These are phyloP conservation scores for Chrysanthemum lavandulifolium DNA, from an alignment of 129 eudicot species.

Conservation along the genomic window DNA sequence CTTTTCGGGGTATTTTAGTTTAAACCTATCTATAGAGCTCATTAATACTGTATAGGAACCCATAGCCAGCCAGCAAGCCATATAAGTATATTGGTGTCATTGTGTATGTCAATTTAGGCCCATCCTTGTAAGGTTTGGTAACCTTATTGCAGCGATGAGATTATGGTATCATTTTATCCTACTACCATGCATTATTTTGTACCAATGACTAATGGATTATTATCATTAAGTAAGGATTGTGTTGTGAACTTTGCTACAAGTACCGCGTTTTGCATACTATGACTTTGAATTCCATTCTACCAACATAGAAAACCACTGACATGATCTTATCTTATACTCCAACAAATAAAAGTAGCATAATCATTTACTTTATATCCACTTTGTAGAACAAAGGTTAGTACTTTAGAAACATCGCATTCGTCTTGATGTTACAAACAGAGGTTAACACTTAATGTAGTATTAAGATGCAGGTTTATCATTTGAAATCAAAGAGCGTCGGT, in stretches of 20 bases:
- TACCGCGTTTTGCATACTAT: neutral
- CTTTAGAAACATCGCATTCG: no score
- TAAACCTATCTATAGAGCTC: conserved; percentile 3
- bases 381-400: no score
- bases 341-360: no score
- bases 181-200: neutral
- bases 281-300: neutral
- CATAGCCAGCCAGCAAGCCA: neutral
- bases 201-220: neutral
- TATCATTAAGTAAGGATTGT: conserved; percentile 16
- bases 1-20: neutral
- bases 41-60: conserved; percentile 25
- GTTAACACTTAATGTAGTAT: no score
- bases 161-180: neutral
- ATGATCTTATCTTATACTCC: no score
- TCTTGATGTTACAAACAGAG: no score
- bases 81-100: conserved; percentile 8
- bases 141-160: conserved; percentile 49
- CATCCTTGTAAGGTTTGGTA: conserved; percentile 45
- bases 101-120: conserved; percentile 9
- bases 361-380: no score
- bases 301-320: no score
- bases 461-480: no score
- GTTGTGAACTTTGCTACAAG: neutral
- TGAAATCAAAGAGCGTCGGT: no score